Base-by-base conservation (phyloP, 306 rosid species). In the Fagus sylvatica region DNA sequence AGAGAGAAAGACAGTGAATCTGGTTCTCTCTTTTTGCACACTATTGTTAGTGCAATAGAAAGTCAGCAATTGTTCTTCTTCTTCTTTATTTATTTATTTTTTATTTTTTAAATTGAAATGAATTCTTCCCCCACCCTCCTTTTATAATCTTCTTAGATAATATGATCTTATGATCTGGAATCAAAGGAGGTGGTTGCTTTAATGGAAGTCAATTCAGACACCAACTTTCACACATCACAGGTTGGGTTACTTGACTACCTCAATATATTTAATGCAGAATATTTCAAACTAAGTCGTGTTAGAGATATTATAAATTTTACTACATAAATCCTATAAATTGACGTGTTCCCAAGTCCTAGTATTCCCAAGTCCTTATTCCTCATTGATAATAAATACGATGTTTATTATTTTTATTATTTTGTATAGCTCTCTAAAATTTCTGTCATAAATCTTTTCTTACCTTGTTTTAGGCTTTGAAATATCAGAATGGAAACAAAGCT, bases 11-110 rank as follows among this genome's bases (percentile, higher is more conserved):
- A 48, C 11, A 61, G 42, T 65, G 89, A 80, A 87, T 79, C 84
- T 62, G 72, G 78, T 87, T 87, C 89, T 69, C 67, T 78, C 79
- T 59, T 76, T 85, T 80, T 76, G 42, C 69, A 42, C 43, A 73
- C 54, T 77, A 75, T 76, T 71, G 74, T 36, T 51, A 54, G 72
- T 57, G 53, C 17, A 46, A 81, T 71, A 65, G 43, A 82, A 87
- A 79, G 78, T 61, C 72, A 78, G 33, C 64, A 46, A 46, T 48
- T 46, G 46, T 71, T 78, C 71, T 78, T 62, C 73, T 11, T 7
- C 12, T 60, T 49, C 1, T 7, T 5, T 17, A 22, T 22, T 22
- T 34, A 13, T 30, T 32, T 51, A 55, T 73, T 19, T 55, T 4
- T 51, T 33, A n/a, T 36, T 34, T 56, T 57, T 78, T 3, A 15